Percentiles rank a stretch among this genome's conserved stretches.
Evolutionary conservation across 768 basidiomycete genomes (phyloP).

Genomic region (Lactarius quietus): DNA sequence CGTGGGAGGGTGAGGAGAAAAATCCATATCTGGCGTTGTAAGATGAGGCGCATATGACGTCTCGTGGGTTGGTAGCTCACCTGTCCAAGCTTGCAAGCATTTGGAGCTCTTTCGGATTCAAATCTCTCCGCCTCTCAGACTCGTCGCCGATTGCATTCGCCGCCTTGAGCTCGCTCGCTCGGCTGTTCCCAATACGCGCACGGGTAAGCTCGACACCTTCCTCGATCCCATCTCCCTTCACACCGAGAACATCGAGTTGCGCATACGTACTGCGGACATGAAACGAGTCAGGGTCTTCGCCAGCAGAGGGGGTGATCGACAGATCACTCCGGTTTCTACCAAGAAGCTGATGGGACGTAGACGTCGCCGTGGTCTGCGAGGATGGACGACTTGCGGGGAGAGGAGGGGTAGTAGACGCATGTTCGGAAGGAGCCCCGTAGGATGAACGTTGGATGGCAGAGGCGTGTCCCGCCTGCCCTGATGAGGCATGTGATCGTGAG

Average conservation of each 20-base stretch:
- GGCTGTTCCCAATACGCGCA: conserved; percentile 55
- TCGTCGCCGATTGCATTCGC: conserved; percentile 53
- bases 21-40: conserved; percentile 76
- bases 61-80: conserved; percentile 42
- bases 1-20: conserved; percentile 74
- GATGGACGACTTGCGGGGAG: conserved; percentile 9
- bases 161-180: conserved; percentile 57
- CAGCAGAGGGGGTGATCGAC: conserved; percentile 68
- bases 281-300: conserved; percentile 78
- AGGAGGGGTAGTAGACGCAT: conserved; percentile 2
- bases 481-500: conserved; percentile 12
- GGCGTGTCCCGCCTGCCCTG: not conserved
- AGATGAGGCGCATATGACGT: not conserved
- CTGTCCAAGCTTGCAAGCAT: conserved; percentile 80
- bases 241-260: conserved; percentile 83
- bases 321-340: conserved; percentile 39
- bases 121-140: conserved; percentile 59
- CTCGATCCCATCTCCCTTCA: conserved; percentile 91
- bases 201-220: conserved; percentile 93
- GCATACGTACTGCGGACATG: conserved; percentile 88
- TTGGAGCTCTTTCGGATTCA: conserved; percentile 69
- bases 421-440: conserved; percentile 13
- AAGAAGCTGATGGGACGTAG: conserved; percentile 21
- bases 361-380: conserved; percentile 18
- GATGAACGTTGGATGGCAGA: conserved; percentile 1